phyloP scores from a whole-genome alignment of 2,329 filamentous ascomycete genomes.

The Claviceps citrina region DNA sequence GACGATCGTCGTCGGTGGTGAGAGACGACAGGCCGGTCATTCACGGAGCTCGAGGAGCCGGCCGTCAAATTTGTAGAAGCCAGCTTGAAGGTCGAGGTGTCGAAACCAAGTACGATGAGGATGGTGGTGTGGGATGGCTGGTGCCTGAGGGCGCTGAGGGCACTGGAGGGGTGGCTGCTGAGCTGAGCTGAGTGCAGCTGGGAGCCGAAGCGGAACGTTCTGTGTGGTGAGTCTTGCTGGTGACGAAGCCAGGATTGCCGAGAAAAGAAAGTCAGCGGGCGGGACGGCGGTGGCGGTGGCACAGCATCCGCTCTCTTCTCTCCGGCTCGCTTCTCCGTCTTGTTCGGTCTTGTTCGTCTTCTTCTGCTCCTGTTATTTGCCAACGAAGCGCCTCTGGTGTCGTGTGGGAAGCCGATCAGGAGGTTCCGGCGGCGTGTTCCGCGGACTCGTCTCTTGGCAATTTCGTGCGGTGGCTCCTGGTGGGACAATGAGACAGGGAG shows the following conservation, averaged over 20 bases:
- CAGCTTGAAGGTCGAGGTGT: conserved; percentile 26
- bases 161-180: conserved; percentile 1
- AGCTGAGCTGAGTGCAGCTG: conserved; percentile 2
- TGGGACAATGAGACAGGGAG: background rate
- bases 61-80: conserved; percentile 32
- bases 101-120: conserved; percentile 3
- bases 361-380: too few species aligned
- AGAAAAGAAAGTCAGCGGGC: too few species aligned
- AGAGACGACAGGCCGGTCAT: conserved; percentile 30
- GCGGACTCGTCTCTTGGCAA: background rate
- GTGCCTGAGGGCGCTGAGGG: too few species aligned
- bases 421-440: too few species aligned
- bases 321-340: background rate
- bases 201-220: background rate
- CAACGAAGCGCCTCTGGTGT: background rate
- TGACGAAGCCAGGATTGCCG: too few species aligned
- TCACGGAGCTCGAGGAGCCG: conserved; percentile 40
- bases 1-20: conserved; percentile 38
- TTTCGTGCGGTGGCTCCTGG: background rate
- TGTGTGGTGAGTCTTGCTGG: too few species aligned
- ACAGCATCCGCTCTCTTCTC: too few species aligned
- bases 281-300: too few species aligned
- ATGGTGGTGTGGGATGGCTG: background rate
- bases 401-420: too few species aligned
- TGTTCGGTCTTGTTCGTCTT: background rate